Evolutionary conservation across 2,329 filamentous ascomycete genomes (phyloP).

Genomic region (Alternaria viburni): DNA sequence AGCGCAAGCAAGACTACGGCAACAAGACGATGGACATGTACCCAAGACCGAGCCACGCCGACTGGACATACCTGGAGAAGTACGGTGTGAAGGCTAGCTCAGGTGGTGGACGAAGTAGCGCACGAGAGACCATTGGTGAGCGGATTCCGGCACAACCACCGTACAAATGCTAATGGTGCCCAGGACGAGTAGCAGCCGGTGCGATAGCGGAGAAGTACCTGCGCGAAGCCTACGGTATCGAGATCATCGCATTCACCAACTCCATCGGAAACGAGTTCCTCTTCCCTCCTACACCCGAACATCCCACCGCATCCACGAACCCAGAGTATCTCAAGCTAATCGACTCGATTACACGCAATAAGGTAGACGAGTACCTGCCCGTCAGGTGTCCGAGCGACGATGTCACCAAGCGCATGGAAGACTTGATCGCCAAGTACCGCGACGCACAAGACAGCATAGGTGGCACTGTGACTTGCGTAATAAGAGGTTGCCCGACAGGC

Average conservation of each 20-base stretch:
- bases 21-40: slow-evolving; percentile 88
- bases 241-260: slow-evolving; percentile 89
- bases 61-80: slow-evolving; percentile 97
- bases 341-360: slow-evolving; percentile 72
- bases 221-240: slow-evolving; percentile 76
- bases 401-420: slow-evolving; percentile 73
- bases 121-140: slow-evolving; percentile 89
- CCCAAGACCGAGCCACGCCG: slow-evolving; percentile 90
- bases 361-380: slow-evolving; percentile 83
- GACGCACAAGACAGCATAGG: slow-evolving; percentile 88
- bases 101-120: slow-evolving; percentile 87
- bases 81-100: slow-evolving; percentile 93
- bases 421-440: slow-evolving; percentile 76
- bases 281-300: slow-evolving; percentile 70
- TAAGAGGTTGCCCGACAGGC: slow-evolving; percentile 82
- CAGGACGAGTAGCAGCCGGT: slow-evolving; percentile 83
- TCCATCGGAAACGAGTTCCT: slow-evolving; percentile 82
- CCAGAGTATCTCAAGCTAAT: slow-evolving; percentile 79
- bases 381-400: slow-evolving; percentile 81
- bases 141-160: neutral
- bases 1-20: slow-evolving; percentile 90
- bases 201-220: slow-evolving; percentile 95
- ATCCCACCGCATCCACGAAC: slow-evolving; percentile 74
- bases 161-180: slow-evolving; percentile 17
- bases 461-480: slow-evolving; percentile 92